A percentile compares a stretch with the other conserved stretches of the same genome.
Conservation (phyloP, 2,329 filamentous ascomycete genomes). For the Triangularia setosa region DNA sequence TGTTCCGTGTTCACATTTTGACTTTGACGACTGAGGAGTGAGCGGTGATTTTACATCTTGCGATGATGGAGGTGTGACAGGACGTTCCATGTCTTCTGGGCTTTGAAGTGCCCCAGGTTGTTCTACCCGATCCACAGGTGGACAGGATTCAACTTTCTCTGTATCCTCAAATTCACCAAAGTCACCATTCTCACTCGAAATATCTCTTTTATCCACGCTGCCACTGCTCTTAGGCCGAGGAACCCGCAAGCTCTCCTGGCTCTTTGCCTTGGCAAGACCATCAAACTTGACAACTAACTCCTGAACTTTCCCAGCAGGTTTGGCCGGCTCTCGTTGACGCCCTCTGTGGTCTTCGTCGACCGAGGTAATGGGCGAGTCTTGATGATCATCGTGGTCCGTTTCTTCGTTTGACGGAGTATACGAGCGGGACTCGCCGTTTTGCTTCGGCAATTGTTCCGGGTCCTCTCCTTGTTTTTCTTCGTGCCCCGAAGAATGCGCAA, state of each 20-base stretch:
- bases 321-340: slow-evolving; percentile 26
- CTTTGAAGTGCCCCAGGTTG: neutral
- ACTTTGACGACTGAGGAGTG: neutral
- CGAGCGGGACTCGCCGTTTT: slow-evolving; percentile 15
- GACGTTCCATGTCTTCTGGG: neutral
- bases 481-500: neutral
- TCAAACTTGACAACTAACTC: slow-evolving; percentile 50
- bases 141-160: slow-evolving; percentile 8
- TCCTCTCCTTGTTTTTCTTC: neutral
- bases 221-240: slow-evolving; percentile 12
- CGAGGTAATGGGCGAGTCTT: slow-evolving; percentile 44
- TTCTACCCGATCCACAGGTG: neutral
- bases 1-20: neutral
- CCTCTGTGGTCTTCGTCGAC: slow-evolving; percentile 39
- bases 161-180: slow-evolving; percentile 34
- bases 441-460: slow-evolving; percentile 7
- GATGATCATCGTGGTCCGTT: slow-evolving; percentile 32
- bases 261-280: slow-evolving; percentile 35
- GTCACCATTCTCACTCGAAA: slow-evolving; percentile 21
- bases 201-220: slow-evolving; percentile 5
- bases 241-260: slow-evolving; percentile 26
- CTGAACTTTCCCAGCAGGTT: slow-evolving; percentile 44
- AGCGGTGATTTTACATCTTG: neutral
- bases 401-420: slow-evolving; percentile 28
- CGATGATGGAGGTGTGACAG: neutral